phyloP scores from a whole-genome alignment of 805 yeast species.

The Torulaspora maleeae region DNA sequence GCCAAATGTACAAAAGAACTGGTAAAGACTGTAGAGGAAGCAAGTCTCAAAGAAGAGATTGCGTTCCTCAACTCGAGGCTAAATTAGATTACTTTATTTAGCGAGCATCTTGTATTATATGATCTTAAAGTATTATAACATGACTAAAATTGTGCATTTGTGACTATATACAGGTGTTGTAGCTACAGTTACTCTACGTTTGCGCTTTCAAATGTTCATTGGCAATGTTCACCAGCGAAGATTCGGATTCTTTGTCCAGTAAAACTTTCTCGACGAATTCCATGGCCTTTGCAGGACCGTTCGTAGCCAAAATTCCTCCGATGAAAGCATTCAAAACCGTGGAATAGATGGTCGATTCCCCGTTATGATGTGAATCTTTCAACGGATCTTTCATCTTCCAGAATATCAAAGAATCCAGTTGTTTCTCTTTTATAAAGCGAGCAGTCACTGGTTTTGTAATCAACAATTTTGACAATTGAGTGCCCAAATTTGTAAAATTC shows the following conservation, averaged over 20 bases:
- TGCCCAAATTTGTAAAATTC: slow-evolving; percentile 58
- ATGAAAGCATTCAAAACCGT: slow-evolving; percentile 56
- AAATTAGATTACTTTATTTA: slow-evolving; percentile 7
- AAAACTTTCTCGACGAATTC: slow-evolving; percentile 53
- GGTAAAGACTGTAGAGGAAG: slow-evolving; percentile 94
- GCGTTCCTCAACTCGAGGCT: slow-evolving; percentile 70
- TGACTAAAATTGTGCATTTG: slow-evolving; percentile 4
- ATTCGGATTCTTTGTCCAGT: slow-evolving; percentile 30
- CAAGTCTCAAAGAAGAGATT: slow-evolving; percentile 80
- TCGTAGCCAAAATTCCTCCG: slow-evolving; percentile 61
- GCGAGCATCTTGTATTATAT: slow-evolving; percentile 2
- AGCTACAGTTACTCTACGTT: slow-evolving; percentile 1
- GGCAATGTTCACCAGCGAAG: slow-evolving; percentile 19
- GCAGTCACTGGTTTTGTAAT: slow-evolving; percentile 50
- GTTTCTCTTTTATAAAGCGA: slow-evolving; percentile 45
- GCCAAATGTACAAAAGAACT: slow-evolving; percentile 94
- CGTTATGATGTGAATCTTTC: slow-evolving; percentile 45
- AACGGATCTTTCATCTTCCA: slow-evolving; percentile 59
- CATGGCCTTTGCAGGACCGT: slow-evolving; percentile 58
- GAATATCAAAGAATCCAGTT: slow-evolving; percentile 52
- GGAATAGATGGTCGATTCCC: slow-evolving; percentile 52
- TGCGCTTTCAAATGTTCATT: slow-evolving; percentile 7
- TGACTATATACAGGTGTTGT: slow-evolving; percentile 7
- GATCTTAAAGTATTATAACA: not conserved
- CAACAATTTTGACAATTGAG: slow-evolving; percentile 47